Base-by-base conservation (phyloP, 2,329 filamentous ascomycete species). In the Lecanicillium sp. region DNA sequence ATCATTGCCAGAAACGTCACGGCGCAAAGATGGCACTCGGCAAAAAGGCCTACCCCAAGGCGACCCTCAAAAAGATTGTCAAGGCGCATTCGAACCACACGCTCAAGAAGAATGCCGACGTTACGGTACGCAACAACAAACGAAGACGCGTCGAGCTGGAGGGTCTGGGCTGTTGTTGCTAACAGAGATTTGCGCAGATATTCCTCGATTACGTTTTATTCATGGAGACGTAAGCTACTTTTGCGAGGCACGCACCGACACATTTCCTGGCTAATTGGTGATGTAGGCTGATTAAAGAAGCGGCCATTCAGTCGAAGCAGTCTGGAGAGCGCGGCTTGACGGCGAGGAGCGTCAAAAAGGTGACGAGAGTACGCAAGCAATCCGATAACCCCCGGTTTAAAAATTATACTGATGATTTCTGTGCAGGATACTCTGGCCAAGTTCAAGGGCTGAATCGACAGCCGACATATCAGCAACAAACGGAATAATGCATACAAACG, bases 131-230 rank as follows among this genome's bases (percentile, higher is more conserved):
- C 20, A 14, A 51, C 33, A 36, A 25, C 22, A 25, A 25, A 11
- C 7, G 11, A 22, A 32, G 17, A 19, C 44, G 32, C 39, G 43
- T n/a, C n/a, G n/a, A n/a, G n/a, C n/a, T n/a, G n/a, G n/a, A n/a
- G n/a, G n/a, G n/a, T 50, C 46, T 25, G 22, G 22, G 41, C 47
- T 41, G 47, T 44, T 41, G 40, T 41, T 30, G 36, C 29, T 28
- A 13, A 18, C 25, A 34, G 54, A 60, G 38, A 64, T 48, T 7
- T 44, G 37, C 40, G 40, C 48, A 92, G 87, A 82, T 94, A 45
- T 94, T 86, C 52, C 70, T 94, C 42, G 80, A 92, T 55, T 94
- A 94, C 48, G 76, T 86, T 47, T 69, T 92, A 2, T 94, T 94
- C 50, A 81, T 94, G 74, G 72, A 79, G 55, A 70, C 66, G 74